Conservation (phyloP, 108 stramenopile genomes). For the Cylindrotheca closterium region DNA sequence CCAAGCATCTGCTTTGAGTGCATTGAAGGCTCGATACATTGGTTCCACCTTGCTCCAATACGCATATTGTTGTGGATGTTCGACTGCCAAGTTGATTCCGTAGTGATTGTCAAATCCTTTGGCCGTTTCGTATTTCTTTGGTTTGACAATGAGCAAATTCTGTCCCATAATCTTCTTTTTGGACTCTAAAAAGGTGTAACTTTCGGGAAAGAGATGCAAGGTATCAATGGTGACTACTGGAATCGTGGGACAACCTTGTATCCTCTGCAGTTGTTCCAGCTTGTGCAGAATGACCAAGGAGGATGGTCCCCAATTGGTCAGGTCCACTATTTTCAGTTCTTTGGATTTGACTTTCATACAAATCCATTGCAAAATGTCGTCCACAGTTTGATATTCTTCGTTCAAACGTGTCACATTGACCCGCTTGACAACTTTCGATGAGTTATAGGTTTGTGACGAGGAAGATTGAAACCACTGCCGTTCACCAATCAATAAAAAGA, state of each 20-base stretch:
- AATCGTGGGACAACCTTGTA: slow-evolving; percentile 16
- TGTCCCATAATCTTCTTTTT: slow-evolving; percentile 5
- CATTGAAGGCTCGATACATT: slow-evolving; percentile 23
- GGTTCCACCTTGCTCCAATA: slow-evolving; percentile 48
- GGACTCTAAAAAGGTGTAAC: slow-evolving; percentile 33
- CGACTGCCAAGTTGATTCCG: slow-evolving; percentile 19
- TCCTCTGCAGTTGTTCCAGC: slow-evolving; percentile 19
- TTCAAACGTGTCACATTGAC: neutral
- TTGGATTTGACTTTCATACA: neutral
- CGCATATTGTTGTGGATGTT: slow-evolving; percentile 35
- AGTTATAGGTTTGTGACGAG: no score
- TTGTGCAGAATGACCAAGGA: slow-evolving; percentile 41
- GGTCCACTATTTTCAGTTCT: slow-evolving; percentile 28
- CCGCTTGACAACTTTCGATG: no score
- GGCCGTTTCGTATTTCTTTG: neutral
- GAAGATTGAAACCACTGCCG: no score
- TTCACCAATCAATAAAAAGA: no score
- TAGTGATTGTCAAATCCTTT: neutral
- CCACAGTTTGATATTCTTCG: neutral
- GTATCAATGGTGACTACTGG: slow-evolving; percentile 51
- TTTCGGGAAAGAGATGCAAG: slow-evolving; percentile 45
- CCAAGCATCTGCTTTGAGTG: slow-evolving; percentile 36
- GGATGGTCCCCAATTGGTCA: slow-evolving; percentile 48
- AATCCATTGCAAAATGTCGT: slow-evolving; percentile 5
- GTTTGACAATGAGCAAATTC: neutral